Evolutionary conservation across 208 protist genomes (phyloP).

Genomic region (Crithidia thermophila): DNA sequence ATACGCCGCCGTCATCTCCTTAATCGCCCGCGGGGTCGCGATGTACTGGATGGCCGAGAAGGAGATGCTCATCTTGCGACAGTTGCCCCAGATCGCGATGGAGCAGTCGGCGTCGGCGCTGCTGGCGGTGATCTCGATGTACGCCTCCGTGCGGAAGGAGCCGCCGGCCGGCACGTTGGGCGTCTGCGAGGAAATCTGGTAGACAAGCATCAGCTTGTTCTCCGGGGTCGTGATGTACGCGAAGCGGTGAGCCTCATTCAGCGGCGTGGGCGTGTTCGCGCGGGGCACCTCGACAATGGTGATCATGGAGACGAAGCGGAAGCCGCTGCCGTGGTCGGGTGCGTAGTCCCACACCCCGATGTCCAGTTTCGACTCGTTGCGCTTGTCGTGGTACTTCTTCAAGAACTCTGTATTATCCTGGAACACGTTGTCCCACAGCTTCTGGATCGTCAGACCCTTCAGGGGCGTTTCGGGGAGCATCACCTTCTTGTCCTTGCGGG

Average conservation of each 20-base stretch:
- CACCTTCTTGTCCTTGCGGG: conserved; percentile 69
- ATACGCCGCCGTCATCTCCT: conserved; percentile 82
- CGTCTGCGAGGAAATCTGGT: conserved; percentile 87
- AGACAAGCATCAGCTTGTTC: conserved; percentile 53
- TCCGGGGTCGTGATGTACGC: conserved; percentile 50
- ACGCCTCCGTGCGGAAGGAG: conserved; percentile 79
- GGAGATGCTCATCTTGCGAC: conserved; percentile 73
- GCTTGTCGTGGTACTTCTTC: conserved; percentile 67
- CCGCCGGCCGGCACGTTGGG: conserved; percentile 66
- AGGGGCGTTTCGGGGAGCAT: conserved; percentile 61
- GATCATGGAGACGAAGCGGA: conserved; percentile 60
- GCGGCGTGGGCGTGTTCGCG: conserved; percentile 55
- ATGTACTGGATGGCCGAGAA: conserved; percentile 79
- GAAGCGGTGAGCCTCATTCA: conserved; percentile 85
- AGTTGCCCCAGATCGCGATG: conserved; percentile 73
- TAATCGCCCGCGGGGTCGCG: conserved; percentile 60
- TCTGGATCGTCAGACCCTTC: conserved; percentile 74
- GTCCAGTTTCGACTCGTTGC: conserved; percentile 66
- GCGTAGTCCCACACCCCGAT: conserved; percentile 73
- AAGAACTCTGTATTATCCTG: conserved; percentile 70
- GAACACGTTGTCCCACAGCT: conserved; percentile 75
- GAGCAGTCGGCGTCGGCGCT: conserved; percentile 54
- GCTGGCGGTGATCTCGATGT: conserved; percentile 69
- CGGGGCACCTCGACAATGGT: conserved; percentile 70
- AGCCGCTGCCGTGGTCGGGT: conserved; percentile 73